phyloP scores from a whole-genome alignment of 768 basidiomycete genomes.

The Tricholoma sp. region DNA sequence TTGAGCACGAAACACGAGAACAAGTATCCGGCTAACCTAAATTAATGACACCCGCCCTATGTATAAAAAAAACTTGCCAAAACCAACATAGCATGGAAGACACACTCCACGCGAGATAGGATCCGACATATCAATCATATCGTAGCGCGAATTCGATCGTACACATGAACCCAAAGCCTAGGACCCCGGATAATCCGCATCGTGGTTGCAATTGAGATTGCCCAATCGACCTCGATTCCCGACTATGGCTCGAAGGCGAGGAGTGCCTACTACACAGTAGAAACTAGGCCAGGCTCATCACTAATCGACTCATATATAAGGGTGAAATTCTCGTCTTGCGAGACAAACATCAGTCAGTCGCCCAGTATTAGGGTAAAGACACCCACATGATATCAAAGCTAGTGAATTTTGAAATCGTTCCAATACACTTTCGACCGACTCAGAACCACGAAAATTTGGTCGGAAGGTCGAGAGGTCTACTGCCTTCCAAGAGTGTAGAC shows the following conservation, averaged over 20 bases:
- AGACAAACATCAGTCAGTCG: too few species aligned
- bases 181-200: not conserved
- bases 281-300: too few species aligned
- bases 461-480: too few species aligned
- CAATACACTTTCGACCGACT: too few species aligned
- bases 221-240: not conserved
- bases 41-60: constrained; percentile 6
- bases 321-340: too few species aligned
- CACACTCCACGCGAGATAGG: constrained; percentile 5
- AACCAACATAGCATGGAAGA: not conserved
- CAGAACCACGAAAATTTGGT: too few species aligned
- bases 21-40: constrained; percentile 1
- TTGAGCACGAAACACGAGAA: constrained; percentile 13
- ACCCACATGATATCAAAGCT: too few species aligned
- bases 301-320: too few species aligned
- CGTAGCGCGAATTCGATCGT: not conserved
- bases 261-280: too few species aligned
- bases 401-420: too few species aligned
- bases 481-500: not conserved
- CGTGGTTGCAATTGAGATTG: not conserved
- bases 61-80: constrained; percentile 7
- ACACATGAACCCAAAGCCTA: not conserved
- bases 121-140: constrained; percentile 6
- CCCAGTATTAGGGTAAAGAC: too few species aligned
- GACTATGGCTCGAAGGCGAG: too few species aligned